Evolutionary conservation across 257 asterid genomes (phyloP).

Genomic region (Gardenia jasminoides): DNA sequence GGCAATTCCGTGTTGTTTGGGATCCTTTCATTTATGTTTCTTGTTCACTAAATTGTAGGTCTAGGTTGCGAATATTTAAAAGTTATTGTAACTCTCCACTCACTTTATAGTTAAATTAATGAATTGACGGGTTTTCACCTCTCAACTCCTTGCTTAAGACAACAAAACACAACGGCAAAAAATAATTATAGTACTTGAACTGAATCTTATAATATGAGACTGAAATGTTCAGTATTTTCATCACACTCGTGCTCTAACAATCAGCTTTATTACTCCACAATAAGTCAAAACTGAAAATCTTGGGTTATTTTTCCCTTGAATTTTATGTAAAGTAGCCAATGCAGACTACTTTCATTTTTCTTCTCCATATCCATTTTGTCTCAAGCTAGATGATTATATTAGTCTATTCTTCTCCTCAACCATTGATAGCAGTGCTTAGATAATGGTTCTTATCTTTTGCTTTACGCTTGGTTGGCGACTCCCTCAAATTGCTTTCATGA

Average conservation of each 20-base stretch:
- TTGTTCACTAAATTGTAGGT: neutral
- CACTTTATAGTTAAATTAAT: neutral
- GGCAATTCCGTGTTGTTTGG: neutral
- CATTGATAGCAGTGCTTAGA: neutral
- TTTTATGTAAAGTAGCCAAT: neutral
- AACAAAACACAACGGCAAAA: no score
- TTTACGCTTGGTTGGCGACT: neutral
- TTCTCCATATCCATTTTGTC: neutral
- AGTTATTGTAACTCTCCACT: neutral
- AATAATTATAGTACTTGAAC: no score
- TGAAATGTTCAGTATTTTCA: no score
- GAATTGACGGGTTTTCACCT: neutral
- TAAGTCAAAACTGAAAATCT: neutral
- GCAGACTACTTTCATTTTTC: neutral
- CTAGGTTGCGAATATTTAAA: neutral
- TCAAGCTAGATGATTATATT: neutral
- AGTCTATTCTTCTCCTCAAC: neutral
- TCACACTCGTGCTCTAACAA: no score
- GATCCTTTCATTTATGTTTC: neutral
- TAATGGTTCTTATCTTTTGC: conserved; percentile 2
- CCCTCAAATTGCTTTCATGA: conserved; percentile 14
- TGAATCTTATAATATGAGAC: no score
- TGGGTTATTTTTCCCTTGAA: neutral
- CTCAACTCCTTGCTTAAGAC: no score
- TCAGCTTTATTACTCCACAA: neutral